These are phyloP conservation scores for Hemileccinum impolitum DNA, from an alignment of 768 basidiomycete species.

Conservation along the genomic window DNA sequence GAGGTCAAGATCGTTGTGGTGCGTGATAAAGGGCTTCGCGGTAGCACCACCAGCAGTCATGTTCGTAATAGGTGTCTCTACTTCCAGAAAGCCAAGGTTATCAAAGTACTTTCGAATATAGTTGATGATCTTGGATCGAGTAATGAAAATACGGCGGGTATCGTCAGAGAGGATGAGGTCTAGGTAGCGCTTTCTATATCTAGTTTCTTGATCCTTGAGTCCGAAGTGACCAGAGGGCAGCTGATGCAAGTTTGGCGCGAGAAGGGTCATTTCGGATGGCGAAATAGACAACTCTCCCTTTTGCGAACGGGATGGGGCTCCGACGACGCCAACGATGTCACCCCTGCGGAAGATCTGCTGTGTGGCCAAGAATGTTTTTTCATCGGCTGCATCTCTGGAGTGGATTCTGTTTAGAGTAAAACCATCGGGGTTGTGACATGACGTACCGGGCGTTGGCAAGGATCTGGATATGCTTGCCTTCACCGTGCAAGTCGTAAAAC, in stretches of 20 bases:
- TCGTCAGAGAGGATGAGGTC: slow-evolving; percentile 94
- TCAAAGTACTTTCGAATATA: slow-evolving; percentile 92
- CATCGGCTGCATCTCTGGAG: slow-evolving; percentile 57
- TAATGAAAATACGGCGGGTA: slow-evolving; percentile 87
- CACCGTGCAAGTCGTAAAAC: slow-evolving; percentile 93
- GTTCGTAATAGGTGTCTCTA: slow-evolving; percentile 98
- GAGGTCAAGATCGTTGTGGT: slow-evolving; percentile 97
- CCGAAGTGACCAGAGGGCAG: slow-evolving; percentile 91
- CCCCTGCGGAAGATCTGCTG: slow-evolving; percentile 93
- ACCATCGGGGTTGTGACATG: neutral
- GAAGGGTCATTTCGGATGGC: slow-evolving; percentile 76
- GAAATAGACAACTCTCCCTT: slow-evolving; percentile 93
- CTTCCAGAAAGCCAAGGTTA: slow-evolving; percentile 91
- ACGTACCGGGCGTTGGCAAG: slow-evolving; percentile 86
- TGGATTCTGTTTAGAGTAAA: slow-evolving; percentile 16
- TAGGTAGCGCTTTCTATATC: slow-evolving; percentile 98
- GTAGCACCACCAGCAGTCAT: slow-evolving; percentile 96
- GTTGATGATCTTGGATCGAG: slow-evolving; percentile 86
- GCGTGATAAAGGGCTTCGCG: slow-evolving; percentile 97
- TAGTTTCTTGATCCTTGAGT: slow-evolving; percentile 94
- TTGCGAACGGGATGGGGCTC: slow-evolving; percentile 87
- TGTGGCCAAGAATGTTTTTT: slow-evolving; percentile 59
- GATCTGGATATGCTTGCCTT: slow-evolving; percentile 92
- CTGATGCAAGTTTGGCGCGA: slow-evolving; percentile 95
- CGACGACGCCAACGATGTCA: slow-evolving; percentile 92